Evolutionary conservation across 2,329 filamentous ascomycete species (phyloP).

Genomic region (Daldinia eschscholtzii): DNA sequence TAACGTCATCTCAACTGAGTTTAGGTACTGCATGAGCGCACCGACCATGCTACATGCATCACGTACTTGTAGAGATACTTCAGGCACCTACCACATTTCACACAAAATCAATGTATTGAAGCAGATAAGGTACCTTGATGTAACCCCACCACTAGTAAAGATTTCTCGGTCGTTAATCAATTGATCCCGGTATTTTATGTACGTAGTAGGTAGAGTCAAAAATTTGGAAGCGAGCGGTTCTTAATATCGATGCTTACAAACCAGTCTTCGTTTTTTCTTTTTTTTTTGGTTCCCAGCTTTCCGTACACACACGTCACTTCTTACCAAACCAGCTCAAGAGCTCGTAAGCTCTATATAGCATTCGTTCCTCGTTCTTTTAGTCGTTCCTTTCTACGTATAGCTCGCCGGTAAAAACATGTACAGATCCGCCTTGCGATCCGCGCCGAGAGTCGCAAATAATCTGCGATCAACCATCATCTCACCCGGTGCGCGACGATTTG

Average conservation of each 20-base stretch:
- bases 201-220: constrained; percentile 13
- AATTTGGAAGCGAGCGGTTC: constrained; percentile 24
- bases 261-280: constrained; percentile 6
- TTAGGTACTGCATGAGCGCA: constrained; percentile 6
- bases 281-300: background rate
- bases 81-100: background rate
- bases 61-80: background rate
- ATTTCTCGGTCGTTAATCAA: constrained; percentile 27
- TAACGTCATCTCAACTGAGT: constrained; percentile 23
- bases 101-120: background rate
- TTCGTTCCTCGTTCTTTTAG: constrained; percentile 1
- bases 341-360: background rate
- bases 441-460: constrained; percentile 60
- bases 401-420: constrained; percentile 58
- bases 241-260: constrained; percentile 30
- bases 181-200: constrained; percentile 6
- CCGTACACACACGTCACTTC: background rate
- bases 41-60: background rate
- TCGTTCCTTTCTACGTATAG: constrained; percentile 3
- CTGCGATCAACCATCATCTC: constrained; percentile 57
- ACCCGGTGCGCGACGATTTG: constrained; percentile 62
- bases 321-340: background rate
- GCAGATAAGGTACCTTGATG: constrained; percentile 2
- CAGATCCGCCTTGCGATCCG: constrained; percentile 63
- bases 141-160: background rate